A percentile compares a stretch with the other conserved stretches of the same genome.
phyloP scores from a whole-genome alignment of 2,329 filamentous ascomycete genomes.

The Cladosporium sp. region DNA sequence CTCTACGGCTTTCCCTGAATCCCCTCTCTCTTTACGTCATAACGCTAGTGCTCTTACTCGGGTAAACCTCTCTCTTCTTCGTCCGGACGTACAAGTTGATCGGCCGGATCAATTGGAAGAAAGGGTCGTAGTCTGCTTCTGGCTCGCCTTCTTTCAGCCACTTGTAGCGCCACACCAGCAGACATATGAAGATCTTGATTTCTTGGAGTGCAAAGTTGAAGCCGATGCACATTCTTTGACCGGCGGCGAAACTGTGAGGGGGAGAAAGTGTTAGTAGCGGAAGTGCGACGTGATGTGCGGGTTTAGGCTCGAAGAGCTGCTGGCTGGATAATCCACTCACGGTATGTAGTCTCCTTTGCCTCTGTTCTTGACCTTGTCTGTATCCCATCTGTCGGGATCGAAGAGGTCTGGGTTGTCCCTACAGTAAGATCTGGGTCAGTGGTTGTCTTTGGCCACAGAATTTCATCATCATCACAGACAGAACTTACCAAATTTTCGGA shows the following conservation, averaged over 20 bases:
- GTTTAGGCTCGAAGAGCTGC: no score
- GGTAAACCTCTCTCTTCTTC: slow-evolving; percentile 26
- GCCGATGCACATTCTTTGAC: slow-evolving; percentile 57
- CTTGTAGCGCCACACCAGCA: slow-evolving; percentile 57
- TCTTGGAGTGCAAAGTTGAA: slow-evolving; percentile 63
- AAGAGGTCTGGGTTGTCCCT: slow-evolving; percentile 52
- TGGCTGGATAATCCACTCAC: no score
- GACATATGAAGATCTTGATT: slow-evolving; percentile 55
- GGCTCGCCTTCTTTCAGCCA: slow-evolving; percentile 41
- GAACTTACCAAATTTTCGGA: slow-evolving; percentile 46
- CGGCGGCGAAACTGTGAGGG: slow-evolving; percentile 47
- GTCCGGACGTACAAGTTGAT: slow-evolving; percentile 53
- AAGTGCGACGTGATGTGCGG: background rate
- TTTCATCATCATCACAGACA: no score
- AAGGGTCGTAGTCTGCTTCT: slow-evolving; percentile 51
- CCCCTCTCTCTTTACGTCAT: background rate
- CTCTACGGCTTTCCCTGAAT: no score
- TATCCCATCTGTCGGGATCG: slow-evolving; percentile 58
- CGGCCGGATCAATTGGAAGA: slow-evolving; percentile 56
- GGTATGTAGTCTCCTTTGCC: slow-evolving; percentile 54
- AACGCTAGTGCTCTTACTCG: background rate
- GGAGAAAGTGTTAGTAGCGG: no score
- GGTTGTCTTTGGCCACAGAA: no score
- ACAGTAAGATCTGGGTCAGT: background rate
- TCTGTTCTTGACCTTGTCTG: slow-evolving; percentile 49